Conservation (phyloP, 441 rosid species). For the Bocquillonia castaneifolia region DNA sequence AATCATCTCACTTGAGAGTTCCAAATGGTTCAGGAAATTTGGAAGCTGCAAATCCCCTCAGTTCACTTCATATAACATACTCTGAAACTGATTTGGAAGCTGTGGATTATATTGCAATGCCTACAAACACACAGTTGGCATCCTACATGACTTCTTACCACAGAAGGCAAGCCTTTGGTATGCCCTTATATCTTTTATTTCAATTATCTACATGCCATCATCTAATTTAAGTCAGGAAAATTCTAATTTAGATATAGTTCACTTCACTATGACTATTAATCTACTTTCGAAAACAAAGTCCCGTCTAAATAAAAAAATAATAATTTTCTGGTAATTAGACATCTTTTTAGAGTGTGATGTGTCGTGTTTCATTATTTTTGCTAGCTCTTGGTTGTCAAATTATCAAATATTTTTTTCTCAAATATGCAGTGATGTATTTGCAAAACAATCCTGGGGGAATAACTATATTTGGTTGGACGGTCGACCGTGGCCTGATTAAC, state of each 20-base stretch:
- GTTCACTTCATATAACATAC: conserved; percentile 33
- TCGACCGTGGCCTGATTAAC: conserved; percentile 67
- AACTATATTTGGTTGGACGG: conserved; percentile 86
- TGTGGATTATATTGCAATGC: conserved; percentile 58
- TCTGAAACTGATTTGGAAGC: conserved; percentile 88
- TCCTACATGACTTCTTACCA: conserved; percentile 73
- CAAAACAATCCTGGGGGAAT: conserved; percentile 92
- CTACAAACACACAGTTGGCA: conserved; percentile 51
- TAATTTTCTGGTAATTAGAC: too few species aligned
- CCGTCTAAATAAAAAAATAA: too few species aligned
- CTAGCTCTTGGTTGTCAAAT: neutral
- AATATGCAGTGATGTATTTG: conserved; percentile 62
- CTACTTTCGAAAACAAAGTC: too few species aligned
- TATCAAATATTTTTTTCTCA: conserved; percentile 7
- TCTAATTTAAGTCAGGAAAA: too few species aligned
- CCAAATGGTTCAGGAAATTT: conserved; percentile 44
- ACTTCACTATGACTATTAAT: too few species aligned
- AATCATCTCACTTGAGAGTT: conserved; percentile 46
- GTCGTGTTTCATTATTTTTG: too few species aligned
- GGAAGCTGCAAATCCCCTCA: conserved; percentile 33
- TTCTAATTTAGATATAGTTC: too few species aligned
- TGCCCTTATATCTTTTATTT: neutral
- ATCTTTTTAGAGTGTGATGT: too few species aligned
- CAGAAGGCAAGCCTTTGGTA: conserved; percentile 84
- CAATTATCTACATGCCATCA: too few species aligned